These are phyloP conservation scores for Linnemannia hyalina DNA, from an alignment of 192 early-diverging fungal genomes.

Conservation along the genomic window DNA sequence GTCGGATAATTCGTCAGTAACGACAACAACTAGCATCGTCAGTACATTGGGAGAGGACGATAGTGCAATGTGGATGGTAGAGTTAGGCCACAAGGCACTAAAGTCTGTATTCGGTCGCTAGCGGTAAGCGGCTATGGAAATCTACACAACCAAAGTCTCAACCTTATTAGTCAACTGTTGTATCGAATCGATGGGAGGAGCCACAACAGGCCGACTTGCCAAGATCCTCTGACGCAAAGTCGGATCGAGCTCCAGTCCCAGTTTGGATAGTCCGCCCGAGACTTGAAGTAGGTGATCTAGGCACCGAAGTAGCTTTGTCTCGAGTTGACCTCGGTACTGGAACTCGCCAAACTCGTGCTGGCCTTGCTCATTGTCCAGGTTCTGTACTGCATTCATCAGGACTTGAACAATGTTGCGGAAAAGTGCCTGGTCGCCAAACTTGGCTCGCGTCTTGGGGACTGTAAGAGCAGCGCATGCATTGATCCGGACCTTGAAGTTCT, in stretches of 20 bases:
- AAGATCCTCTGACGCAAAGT: slow-evolving; percentile 32
- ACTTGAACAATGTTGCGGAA: slow-evolving; percentile 43
- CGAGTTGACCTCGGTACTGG: slow-evolving; percentile 42
- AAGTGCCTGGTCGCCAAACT: slow-evolving; percentile 59
- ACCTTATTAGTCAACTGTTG: not conserved
- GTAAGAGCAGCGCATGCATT: slow-evolving; percentile 70
- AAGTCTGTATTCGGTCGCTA: too few relatives aligned
- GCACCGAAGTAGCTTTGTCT: slow-evolving; percentile 35
- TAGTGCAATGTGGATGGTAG: too few relatives aligned
- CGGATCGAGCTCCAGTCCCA: slow-evolving; percentile 28
- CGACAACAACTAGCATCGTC: too few relatives aligned
- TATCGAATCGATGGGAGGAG: not conserved
- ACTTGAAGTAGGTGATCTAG: slow-evolving; percentile 47
- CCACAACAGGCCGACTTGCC: slow-evolving; percentile 23
- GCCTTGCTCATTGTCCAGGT: slow-evolving; percentile 46
- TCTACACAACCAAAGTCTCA: not conserved
- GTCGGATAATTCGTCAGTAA: too few relatives aligned
- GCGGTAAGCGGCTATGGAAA: not conserved
- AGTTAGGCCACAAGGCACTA: too few relatives aligned
- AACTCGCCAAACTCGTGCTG: slow-evolving; percentile 51
- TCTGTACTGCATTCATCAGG: slow-evolving; percentile 44
- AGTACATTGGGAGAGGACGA: too few relatives aligned
- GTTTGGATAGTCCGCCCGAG: slow-evolving; percentile 8
- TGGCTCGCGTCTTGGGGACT: slow-evolving; percentile 42
- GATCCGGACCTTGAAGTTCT: slow-evolving; percentile 88